These are phyloP conservation scores for Sarocladium brachiariae DNA, from an alignment of 2,329 filamentous ascomycete genomes.

Conservation along the genomic window DNA sequence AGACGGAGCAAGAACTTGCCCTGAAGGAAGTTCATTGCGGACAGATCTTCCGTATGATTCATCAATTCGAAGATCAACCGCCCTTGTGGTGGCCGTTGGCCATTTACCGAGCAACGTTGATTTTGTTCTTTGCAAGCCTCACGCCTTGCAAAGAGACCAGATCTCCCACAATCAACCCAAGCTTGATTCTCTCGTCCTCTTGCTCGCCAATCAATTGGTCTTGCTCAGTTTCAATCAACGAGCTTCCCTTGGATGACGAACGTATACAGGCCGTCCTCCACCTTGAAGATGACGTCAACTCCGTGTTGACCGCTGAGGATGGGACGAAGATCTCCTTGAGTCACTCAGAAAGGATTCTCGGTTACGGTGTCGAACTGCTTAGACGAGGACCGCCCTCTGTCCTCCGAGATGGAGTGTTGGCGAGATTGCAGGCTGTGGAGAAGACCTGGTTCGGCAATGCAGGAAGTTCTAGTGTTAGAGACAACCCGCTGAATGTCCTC, in stretches of 20 bases:
- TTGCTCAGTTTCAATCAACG: not conserved
- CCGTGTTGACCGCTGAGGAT: not conserved
- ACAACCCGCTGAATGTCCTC: too few relatives aligned
- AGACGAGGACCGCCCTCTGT: not conserved
- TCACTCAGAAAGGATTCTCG: not conserved
- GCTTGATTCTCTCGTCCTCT: not conserved
- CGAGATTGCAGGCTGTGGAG: not conserved
- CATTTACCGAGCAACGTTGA: not conserved
- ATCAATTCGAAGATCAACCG: not conserved
- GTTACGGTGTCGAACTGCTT: not conserved
- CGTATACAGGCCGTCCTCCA: not conserved
- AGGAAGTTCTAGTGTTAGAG: too few relatives aligned
- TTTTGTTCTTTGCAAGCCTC: not conserved
- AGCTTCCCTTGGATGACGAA: not conserved
- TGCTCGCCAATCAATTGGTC: not conserved
- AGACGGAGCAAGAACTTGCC: not conserved
- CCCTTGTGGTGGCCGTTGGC: slow-evolving; percentile 3
- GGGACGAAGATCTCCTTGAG: not conserved
- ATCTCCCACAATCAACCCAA: not conserved
- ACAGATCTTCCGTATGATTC: not conserved
- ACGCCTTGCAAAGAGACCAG: not conserved
- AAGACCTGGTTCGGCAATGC: not conserved
- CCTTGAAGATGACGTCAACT: not conserved
- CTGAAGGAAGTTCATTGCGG: slow-evolving; percentile 2
- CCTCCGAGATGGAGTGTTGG: not conserved